A percentile compares a stretch with the other conserved stretches of the same genome.
Conservation (phyloP, 306 rosid species). For the Psophocarpus tetragonolobus region DNA sequence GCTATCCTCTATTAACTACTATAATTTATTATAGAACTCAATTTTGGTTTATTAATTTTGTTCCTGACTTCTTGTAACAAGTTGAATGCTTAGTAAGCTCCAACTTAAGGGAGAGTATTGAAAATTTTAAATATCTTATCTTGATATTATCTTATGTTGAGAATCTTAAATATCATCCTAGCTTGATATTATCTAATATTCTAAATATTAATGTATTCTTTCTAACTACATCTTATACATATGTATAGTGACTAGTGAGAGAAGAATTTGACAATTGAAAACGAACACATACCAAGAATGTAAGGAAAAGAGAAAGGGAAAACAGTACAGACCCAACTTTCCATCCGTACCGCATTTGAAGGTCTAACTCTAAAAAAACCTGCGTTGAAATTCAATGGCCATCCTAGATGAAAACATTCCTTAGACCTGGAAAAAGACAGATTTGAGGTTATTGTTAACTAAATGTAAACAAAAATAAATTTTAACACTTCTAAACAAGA, state of each 20-base stretch:
- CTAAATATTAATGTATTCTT: background rate
- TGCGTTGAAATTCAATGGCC: constrained; percentile 75
- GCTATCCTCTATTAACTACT: no score
- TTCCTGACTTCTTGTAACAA: no score
- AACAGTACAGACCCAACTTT: constrained; percentile 50
- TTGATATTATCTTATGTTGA: no score
- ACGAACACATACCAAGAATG: background rate
- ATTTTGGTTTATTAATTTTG: no score
- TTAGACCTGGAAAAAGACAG: constrained; percentile 62
- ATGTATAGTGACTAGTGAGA: no score
- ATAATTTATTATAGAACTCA: no score
- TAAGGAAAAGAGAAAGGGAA: background rate
- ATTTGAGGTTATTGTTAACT: constrained; percentile 26
- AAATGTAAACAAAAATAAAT: background rate
- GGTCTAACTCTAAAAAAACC: constrained; percentile 85
- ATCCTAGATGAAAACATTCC: constrained; percentile 66
- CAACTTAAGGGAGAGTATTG: no score
- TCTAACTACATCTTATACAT: background rate
- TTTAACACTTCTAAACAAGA: background rate
- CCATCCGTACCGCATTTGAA: constrained; percentile 50
- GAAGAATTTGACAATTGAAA: constrained; percentile 21
- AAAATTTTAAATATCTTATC: no score
- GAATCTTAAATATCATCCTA: no score
- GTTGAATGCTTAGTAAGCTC: no score
- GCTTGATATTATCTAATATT: no score